These are phyloP conservation scores for Pelargonium citronellum DNA, from an alignment of 441 rosid species.

Conservation along the genomic window DNA sequence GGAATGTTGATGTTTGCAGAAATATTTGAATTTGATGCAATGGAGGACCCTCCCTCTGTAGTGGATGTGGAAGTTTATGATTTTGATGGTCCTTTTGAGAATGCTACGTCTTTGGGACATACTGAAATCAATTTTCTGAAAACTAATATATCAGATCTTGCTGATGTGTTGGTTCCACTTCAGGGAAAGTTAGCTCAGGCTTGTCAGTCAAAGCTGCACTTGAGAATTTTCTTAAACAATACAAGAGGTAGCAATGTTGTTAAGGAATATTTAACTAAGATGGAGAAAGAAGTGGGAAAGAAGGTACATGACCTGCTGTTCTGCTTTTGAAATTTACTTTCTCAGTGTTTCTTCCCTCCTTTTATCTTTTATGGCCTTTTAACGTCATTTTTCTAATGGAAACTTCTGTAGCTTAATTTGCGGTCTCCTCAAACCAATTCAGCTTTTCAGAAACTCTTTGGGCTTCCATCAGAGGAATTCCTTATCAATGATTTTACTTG, in stretches of 20 bases:
- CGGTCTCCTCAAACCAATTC: constrained; percentile 96
- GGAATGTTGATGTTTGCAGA: constrained; percentile 44
- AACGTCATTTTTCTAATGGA: constrained; percentile 14
- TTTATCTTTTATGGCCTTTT: constrained; percentile 9
- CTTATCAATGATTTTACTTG: constrained; percentile 95
- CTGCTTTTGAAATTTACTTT: constrained; percentile 15
- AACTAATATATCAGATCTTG: constrained; percentile 72
- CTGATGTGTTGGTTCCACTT: constrained; percentile 86
- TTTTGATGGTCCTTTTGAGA: constrained; percentile 90
- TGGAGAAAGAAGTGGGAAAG: constrained; percentile 98
- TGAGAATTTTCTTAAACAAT: constrained; percentile 84
- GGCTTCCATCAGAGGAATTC: constrained; percentile 93
- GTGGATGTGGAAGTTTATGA: constrained; percentile 84
- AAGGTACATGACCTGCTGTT: constrained; percentile 45
- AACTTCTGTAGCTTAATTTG: constrained; percentile 56
- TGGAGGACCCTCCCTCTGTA: constrained; percentile 92
- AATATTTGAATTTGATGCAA: constrained; percentile 95
- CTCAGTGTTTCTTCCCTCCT: not conserved
- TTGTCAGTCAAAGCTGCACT: constrained; percentile 82
- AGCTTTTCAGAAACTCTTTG: constrained; percentile 92
- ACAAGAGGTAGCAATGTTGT: constrained; percentile 78
- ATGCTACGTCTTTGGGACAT: constrained; percentile 78
- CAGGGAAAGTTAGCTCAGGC: constrained; percentile 87
- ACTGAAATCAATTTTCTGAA: constrained; percentile 79
- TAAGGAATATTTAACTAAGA: constrained; percentile 74